Evolutionary conservation across 192 early-diverging fungal genomes (phyloP), one percentile per base, ranked within the genome.

Genomic region (Rhizophagus clarus): DNA sequence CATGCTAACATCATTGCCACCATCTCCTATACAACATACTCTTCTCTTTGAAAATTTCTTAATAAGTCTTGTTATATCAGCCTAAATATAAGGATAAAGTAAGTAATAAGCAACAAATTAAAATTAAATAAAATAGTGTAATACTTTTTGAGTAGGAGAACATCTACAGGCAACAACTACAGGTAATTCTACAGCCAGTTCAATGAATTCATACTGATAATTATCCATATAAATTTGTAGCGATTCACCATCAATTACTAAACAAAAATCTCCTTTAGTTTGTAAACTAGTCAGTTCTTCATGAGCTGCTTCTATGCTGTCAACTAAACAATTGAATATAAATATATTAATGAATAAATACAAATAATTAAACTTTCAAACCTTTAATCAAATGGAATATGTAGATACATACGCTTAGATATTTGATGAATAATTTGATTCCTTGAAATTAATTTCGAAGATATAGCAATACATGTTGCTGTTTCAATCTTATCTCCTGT

Each of bases 401-500:
- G 0, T 40, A 70, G 68, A 37, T 20, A 37, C 60, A 83, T 88
- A 89, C 94, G 80, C 76, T 92, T 93, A 0, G 95, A 79, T 28
- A 99, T 91, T 28, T 91, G 88, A 79, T 97, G 91, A 51, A 99
- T 95, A 8, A 85, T 88, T 87, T 97, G 96, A 80, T 95, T 95
- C 31, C 96, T 88, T 1, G 94, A 88, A 14, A 97, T 93, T 22
- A 99, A 88, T 74, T 95, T 96, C 14, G 95, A 96, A 4, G 96
- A 97, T 20, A 97, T 91, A 0, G 97, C 96, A 80, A 99, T 95
- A 82, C 95, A 97, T 0, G 95, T 96, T 31, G 97, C 97, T 22
- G 97, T 99, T 83, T 99, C 97, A 67, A 97, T 95, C 82, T 99
- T 99, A 86, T 99, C 97, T 67, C 97, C 96, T 0, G 97, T 98